phyloP scores from a whole-genome alignment of 1,284 basidiomycete genomes.

The Chondrostereum purpureum region DNA sequence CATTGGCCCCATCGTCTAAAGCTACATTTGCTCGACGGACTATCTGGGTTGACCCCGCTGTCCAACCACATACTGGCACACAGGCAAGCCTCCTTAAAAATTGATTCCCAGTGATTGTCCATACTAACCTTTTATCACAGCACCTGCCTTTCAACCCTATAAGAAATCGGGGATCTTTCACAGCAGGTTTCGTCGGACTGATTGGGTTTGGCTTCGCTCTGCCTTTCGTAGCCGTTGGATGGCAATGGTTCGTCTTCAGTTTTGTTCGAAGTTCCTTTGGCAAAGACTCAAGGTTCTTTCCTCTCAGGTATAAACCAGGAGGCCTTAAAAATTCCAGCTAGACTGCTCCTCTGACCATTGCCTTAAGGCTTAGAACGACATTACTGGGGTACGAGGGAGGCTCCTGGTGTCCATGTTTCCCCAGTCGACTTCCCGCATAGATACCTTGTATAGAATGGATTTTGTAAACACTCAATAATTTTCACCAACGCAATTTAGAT shows the following conservation, averaged over 20 bases:
- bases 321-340: too few relatives aligned
- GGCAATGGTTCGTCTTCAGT: not conserved
- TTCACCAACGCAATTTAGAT: too few relatives aligned
- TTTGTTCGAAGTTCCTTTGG: not conserved
- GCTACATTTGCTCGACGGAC: not conserved
- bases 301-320: not conserved
- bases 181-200: not conserved
- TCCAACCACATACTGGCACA: not conserved
- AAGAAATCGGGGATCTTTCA: not conserved
- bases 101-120: too few relatives aligned
- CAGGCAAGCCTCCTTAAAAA: too few relatives aligned
- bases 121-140: too few relatives aligned
- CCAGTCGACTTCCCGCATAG: too few relatives aligned
- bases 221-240: not conserved
- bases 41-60: not conserved
- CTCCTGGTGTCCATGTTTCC: too few relatives aligned
- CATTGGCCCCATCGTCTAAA: not conserved
- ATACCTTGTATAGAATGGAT: too few relatives aligned
- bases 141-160: not conserved
- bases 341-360: too few relatives aligned
- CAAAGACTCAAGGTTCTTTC: not conserved
- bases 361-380: too few relatives aligned
- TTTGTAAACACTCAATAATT: too few relatives aligned
- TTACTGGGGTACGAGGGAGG: too few relatives aligned
- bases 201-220: not conserved